phyloP scores from a whole-genome alignment of 176 grass and related monocot genomes.

The Thalia dealbata region DNA sequence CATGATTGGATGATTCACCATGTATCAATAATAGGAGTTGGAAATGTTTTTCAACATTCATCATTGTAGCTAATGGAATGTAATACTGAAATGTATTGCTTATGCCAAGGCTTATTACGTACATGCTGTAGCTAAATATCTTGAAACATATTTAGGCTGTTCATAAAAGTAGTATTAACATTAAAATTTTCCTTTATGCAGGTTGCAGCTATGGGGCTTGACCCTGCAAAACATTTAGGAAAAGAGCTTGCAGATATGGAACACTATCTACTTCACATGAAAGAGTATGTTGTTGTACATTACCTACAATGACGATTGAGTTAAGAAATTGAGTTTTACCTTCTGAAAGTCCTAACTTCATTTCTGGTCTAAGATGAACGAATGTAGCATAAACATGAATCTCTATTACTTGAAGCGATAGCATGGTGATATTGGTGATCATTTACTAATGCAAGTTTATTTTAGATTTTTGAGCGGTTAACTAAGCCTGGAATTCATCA shows the following conservation, averaged over 20 bases:
- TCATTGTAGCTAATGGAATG: no score
- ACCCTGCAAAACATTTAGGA: constrained; percentile 75
- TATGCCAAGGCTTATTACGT: no score
- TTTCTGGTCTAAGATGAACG: neutral
- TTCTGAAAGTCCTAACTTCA: neutral
- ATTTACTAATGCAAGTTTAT: no score
- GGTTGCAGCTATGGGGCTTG: constrained; percentile 80
- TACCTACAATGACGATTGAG: neutral
- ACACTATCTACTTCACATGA: constrained; percentile 54
- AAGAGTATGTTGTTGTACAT: constrained; percentile 50
- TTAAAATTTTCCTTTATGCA: constrained; percentile 22
- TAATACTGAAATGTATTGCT: no score
- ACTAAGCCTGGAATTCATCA: neutral
- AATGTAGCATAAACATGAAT: neutral
- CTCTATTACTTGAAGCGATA: neutral
- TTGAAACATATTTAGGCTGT: no score
- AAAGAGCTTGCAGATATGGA: constrained; percentile 68
- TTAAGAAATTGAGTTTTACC: neutral
- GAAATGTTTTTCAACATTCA: no score
- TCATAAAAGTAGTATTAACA: constrained; percentile 3
- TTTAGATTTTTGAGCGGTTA: no score
- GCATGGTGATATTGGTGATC: no score
- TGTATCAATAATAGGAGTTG: no score
- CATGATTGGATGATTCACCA: no score
- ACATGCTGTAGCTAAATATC: neutral